Evolutionary conservation across 768 basidiomycete genomes (phyloP), one percentile per base, ranked within the genome.

Genomic region (Termitomyces heimii): DNA sequence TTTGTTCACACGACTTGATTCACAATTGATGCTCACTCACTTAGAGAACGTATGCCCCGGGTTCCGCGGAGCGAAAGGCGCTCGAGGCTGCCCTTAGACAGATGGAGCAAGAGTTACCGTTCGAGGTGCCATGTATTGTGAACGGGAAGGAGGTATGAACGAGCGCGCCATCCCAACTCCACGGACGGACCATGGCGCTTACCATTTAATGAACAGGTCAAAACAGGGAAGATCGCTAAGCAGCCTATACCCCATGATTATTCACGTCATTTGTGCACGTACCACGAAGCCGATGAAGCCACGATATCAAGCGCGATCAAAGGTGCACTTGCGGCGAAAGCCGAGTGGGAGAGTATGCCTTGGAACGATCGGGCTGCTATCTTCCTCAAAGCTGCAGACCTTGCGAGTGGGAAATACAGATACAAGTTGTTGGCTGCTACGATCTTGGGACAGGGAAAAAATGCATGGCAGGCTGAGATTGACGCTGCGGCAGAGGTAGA

Each of bases 401-500:
- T 99, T 51, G 83, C 94, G 56, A 87, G 91, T 67, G 92, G 92
- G 54, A 99, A 98, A 79, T 97, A 98, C 71, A 81, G 97, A 62
- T 96, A 95, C 77, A 88, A 88, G 74, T 78, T 99, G 47, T 80
- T 98, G 75, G 97, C 97, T 42, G 94, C 96, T 40, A 98, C 96
- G 44, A 97, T 99, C 74, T 79, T 99, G 47, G 97, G 97, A 16
- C 97, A 99, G 75, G 97, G 97, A 42, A 99, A 99, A 84, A 99
- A 98, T 69, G 88, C 82, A 16, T 99, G 97, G 97, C 97, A 99
- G 75, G 97, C 97, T 16, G 97, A 99, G 79, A 98, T 99, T 61
- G 97, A 99, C 70, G 93, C 97, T 54, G 97, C 94, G 18, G 96
- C 97, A 4, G 97, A 99, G 87, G 93, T 57, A 47, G 13, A 42